Percentiles rank a stretch among this genome's conserved stretches.
phyloP scores from a whole-genome alignment of 1,139 yeast species.

The Suzukiozyma palmioleophila region DNA sequence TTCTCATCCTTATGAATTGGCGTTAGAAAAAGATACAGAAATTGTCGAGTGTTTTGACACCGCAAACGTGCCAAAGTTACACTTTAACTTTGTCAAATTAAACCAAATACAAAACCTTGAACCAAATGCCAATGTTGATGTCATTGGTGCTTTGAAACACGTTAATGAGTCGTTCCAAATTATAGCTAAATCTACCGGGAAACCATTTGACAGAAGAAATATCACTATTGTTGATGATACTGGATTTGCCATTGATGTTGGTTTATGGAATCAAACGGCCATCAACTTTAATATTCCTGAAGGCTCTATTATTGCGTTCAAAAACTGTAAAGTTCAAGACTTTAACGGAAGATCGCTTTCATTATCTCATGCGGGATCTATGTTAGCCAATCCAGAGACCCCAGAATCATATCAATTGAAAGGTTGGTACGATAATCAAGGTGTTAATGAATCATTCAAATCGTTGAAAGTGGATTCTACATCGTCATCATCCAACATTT shows the following conservation, averaged over 20 bases:
- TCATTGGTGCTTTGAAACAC: constrained; percentile 77
- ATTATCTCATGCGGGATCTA: constrained; percentile 71
- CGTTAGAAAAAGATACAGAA: constrained; percentile 73
- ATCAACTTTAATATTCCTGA: constrained; percentile 65
- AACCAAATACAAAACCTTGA: constrained; percentile 64
- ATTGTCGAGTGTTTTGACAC: constrained; percentile 68
- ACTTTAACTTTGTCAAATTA: constrained; percentile 72
- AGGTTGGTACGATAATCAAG: constrained; percentile 93
- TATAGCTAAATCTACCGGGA: constrained; percentile 89
- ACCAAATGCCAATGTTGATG: constrained; percentile 73
- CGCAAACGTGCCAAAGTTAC: constrained; percentile 65
- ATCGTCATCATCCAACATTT: constrained; percentile 23
- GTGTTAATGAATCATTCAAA: constrained; percentile 58
- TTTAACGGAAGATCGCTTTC: constrained; percentile 86
- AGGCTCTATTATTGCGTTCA: constrained; percentile 87
- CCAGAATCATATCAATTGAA: constrained; percentile 82
- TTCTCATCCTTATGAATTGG: constrained; percentile 83
- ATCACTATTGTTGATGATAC: constrained; percentile 82
- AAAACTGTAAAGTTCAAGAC: constrained; percentile 86
- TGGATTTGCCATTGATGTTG: constrained; percentile 69
- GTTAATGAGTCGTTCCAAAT: constrained; percentile 74
- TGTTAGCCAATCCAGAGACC: constrained; percentile 79
- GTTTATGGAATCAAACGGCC: constrained; percentile 90
- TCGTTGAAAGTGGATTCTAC: constrained; percentile 45
- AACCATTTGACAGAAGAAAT: constrained; percentile 89